Evolutionary conservation across 306 rosid species (phyloP), one percentile per base, ranked within the genome.

Genomic region (Malus domestica): DNA sequence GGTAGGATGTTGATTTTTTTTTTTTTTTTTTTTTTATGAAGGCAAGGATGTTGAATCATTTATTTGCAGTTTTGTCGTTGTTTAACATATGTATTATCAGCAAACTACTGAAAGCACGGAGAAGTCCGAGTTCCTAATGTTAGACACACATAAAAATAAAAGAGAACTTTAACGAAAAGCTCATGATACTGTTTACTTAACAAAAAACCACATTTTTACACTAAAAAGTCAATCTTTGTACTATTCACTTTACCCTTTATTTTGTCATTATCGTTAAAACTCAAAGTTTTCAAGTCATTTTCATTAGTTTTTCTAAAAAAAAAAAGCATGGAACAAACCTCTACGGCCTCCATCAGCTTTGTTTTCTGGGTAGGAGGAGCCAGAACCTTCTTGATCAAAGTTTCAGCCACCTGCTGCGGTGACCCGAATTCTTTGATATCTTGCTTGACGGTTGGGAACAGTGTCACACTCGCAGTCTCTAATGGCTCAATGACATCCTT

Each of bases 401-500:
- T 90, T 83, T 88, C 93, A 14, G 93, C 99, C 68, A 96, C 90
- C 97, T 93, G 87, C 66, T 89, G 71, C 12, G 98, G 93, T 42
- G 98, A 42, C 44, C 99, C 99, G 60, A 96, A 90, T 57, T 92
- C 99, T 79, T 87, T 88, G 79, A 96, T 88, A 79, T 93, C 90
- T 74, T 85, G 87, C 83, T 92, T 95, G 74, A 67, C 72, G 49
- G 99, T 96, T 67, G 90, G 91, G 76, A 89, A 35, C 80, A 89
- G 0, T 73, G 80, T 90, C 49, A 96, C 98, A 66, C 97, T 96
- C 15, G 89, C 99, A 63, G 67, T 96, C 83, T 96, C 99, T 59
- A 96, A 76, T 5, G 98, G 98, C 76, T 93, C 99, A 30, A 90
- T 96, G 71, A 96, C 96, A 82, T 96, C 99, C 85, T 96, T 96